phyloP scores from a whole-genome alignment of 2,329 filamentous ascomycete species.

The Alternaria sp. region DNA sequence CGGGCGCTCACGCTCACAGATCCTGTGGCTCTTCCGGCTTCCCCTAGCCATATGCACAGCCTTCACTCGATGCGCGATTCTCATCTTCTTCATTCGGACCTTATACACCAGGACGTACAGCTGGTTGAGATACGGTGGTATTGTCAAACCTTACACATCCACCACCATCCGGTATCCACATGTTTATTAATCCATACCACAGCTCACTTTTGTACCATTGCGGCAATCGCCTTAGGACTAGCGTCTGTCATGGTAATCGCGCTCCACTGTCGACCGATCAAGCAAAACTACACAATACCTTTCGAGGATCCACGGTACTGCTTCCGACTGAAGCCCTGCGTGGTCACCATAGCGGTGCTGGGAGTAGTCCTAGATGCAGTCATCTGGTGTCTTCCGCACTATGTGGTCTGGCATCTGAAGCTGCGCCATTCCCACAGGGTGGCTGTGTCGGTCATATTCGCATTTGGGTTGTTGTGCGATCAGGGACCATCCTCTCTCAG shows the following conservation, averaged over 20 bases:
- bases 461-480: slow-evolving; percentile 29
- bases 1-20: slow-evolving; percentile 16
- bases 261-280: slow-evolving; percentile 29
- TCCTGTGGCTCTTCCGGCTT: slow-evolving; percentile 30
- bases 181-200: slow-evolving; percentile 16
- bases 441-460: slow-evolving; percentile 31
- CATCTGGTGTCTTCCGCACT: slow-evolving; percentile 33
- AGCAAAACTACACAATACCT: slow-evolving; percentile 28
- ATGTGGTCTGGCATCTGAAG: slow-evolving; percentile 32
- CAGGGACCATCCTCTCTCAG: neutral
- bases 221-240: slow-evolving; percentile 17
- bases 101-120: slow-evolving; percentile 27
- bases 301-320: slow-evolving; percentile 23
- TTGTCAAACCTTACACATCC: neutral
- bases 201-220: slow-evolving; percentile 25
- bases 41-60: slow-evolving; percentile 25
- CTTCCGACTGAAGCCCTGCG: slow-evolving; percentile 20
- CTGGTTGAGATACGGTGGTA: slow-evolving; percentile 30
- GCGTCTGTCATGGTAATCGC: slow-evolving; percentile 13
- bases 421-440: slow-evolving; percentile 31
- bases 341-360: slow-evolving; percentile 11
- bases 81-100: slow-evolving; percentile 33
- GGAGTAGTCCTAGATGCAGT: slow-evolving; percentile 26
- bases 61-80: slow-evolving; percentile 29
- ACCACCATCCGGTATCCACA: neutral